phyloP scores from a whole-genome alignment of 352 stramenopile species.

The Sclerospora graminicola region DNA sequence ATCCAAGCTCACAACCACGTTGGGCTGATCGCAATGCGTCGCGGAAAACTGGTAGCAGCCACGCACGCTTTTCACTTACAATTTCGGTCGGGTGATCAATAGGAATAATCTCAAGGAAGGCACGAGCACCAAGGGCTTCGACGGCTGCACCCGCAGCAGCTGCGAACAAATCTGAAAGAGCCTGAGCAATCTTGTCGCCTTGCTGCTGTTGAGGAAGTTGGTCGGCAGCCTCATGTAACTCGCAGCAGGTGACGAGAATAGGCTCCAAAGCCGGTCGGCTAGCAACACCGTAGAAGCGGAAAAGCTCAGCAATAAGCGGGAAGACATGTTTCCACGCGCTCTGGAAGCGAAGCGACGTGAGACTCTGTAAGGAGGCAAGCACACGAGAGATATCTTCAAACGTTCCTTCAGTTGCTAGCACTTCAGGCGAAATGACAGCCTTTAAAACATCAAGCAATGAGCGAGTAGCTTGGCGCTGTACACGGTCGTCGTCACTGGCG shows the following conservation, averaged over 20 bases:
- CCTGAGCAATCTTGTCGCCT: slow-evolving; percentile 22
- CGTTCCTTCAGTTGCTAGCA: slow-evolving; percentile 44
- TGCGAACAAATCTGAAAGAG: slow-evolving; percentile 49
- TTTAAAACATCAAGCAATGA: slow-evolving; percentile 59
- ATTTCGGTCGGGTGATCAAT: slow-evolving; percentile 62
- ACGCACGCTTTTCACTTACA: slow-evolving; percentile 63
- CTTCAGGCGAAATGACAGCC: slow-evolving; percentile 36
- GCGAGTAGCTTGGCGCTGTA: slow-evolving; percentile 54
- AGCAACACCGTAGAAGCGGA: slow-evolving; percentile 53
- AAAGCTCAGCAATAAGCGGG: slow-evolving; percentile 54
- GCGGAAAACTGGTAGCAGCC: slow-evolving; percentile 75
- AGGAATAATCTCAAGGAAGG: slow-evolving; percentile 66
- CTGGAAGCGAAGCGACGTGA: slow-evolving; percentile 80
- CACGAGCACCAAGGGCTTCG: slow-evolving; percentile 46
- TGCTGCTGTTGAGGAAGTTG: slow-evolving; percentile 46
- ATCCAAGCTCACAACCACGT: slow-evolving; percentile 51
- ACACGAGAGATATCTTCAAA: slow-evolving; percentile 56
- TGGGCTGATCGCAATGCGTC: slow-evolving; percentile 34
- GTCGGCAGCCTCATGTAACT: slow-evolving; percentile 70
- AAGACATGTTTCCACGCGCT: slow-evolving; percentile 74
- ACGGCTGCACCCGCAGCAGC: slow-evolving; percentile 56
- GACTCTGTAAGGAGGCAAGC: slow-evolving; percentile 63
- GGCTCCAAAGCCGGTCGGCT: slow-evolving; percentile 50
- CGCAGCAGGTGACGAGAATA: slow-evolving; percentile 60
- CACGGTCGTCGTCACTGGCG: slow-evolving; percentile 38